These are phyloP conservation scores for Tausonia pullulans DNA, from an alignment of 1,284 basidiomycete species.

Conservation along the genomic window DNA sequence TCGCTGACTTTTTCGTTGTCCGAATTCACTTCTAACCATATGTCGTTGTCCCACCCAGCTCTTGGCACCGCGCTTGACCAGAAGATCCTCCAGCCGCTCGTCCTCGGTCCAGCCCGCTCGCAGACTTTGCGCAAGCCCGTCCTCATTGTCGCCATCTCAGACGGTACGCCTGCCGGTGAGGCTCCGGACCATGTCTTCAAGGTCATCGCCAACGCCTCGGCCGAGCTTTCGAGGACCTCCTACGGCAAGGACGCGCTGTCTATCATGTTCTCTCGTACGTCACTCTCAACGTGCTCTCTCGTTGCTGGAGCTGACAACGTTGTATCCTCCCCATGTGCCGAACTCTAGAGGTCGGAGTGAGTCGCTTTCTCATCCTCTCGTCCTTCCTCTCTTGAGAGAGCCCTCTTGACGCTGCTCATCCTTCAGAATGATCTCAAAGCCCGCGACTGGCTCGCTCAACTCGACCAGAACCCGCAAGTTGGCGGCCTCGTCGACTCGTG, in stretches of 20 bases:
- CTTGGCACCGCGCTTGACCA: slow-evolving; percentile 21
- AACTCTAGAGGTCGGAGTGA: too few relatives aligned
- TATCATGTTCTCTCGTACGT: slow-evolving; percentile 24
- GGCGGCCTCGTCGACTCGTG: slow-evolving; percentile 34
- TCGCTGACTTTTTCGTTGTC: not conserved
- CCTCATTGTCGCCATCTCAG: slow-evolving; percentile 36
- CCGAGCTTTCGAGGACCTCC: slow-evolving; percentile 30
- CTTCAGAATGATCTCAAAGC: slow-evolving; percentile 15
- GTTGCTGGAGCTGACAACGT: not conserved
- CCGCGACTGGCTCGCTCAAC: slow-evolving; percentile 5
- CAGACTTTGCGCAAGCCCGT: slow-evolving; percentile 37
- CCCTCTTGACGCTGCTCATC: not conserved
- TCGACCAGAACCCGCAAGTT: slow-evolving; percentile 8
- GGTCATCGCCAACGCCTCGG: slow-evolving; percentile 33
- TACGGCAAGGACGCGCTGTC: slow-evolving; percentile 39
- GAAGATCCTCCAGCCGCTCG: slow-evolving; percentile 38
- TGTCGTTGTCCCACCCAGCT: too few relatives aligned
- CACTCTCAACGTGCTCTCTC: not conserved
- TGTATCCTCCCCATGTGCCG: not conserved
- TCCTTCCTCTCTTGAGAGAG: not conserved
- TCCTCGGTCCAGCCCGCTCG: slow-evolving; percentile 34
- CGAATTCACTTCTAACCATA: too few relatives aligned
- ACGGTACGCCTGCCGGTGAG: slow-evolving; percentile 37
- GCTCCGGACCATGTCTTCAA: slow-evolving; percentile 24
- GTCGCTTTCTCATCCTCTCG: not conserved